Conservation (phyloP, 2,329 filamentous ascomycete genomes). For the Dothideomycetes sp. region DNA sequence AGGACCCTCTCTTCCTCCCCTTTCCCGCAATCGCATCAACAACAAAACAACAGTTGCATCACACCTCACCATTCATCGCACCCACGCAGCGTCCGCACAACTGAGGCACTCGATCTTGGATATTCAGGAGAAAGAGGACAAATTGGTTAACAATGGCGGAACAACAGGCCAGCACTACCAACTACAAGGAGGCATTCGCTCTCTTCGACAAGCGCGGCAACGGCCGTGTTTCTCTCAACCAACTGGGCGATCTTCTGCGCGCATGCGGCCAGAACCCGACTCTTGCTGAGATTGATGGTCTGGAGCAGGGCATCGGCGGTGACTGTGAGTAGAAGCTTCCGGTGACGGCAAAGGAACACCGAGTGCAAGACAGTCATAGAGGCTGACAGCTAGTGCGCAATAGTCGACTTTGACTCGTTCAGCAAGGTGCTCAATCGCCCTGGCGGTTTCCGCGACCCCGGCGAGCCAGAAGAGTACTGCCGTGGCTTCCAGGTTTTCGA, state of each 20-base stretch:
- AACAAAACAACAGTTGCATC: too few species aligned
- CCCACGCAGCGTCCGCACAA: too few species aligned
- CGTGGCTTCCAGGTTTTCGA: slow-evolving; percentile 98
- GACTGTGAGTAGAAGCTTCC: slow-evolving; percentile 97
- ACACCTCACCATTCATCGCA: too few species aligned
- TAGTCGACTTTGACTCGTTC: slow-evolving; percentile 98
- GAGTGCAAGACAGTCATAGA: too few species aligned
- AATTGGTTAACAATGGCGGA: slow-evolving; percentile 6
- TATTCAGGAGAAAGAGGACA: too few species aligned
- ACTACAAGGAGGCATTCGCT: slow-evolving; percentile 99
- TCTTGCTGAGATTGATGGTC: slow-evolving; percentile 77
- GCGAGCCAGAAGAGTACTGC: slow-evolving; percentile 96
- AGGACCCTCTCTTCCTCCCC: too few species aligned
- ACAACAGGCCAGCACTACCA: slow-evolving; percentile 69
- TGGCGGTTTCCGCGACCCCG: slow-evolving; percentile 94
- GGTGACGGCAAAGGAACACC: too few species aligned
- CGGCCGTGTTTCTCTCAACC: slow-evolving; percentile 76
- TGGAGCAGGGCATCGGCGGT: slow-evolving; percentile 79
- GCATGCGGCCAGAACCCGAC: slow-evolving; percentile 98
- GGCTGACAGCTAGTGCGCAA: too few species aligned
- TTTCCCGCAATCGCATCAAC: too few species aligned
- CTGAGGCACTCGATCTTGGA: too few species aligned
- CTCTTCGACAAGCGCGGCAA: slow-evolving; percentile 99
- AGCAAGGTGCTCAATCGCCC: slow-evolving; percentile 93
- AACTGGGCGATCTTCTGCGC: slow-evolving; percentile 84